These are phyloP conservation scores for Scheffersomyces amazonensis DNA, from an alignment of 805 yeast species.

Conservation along the genomic window DNA sequence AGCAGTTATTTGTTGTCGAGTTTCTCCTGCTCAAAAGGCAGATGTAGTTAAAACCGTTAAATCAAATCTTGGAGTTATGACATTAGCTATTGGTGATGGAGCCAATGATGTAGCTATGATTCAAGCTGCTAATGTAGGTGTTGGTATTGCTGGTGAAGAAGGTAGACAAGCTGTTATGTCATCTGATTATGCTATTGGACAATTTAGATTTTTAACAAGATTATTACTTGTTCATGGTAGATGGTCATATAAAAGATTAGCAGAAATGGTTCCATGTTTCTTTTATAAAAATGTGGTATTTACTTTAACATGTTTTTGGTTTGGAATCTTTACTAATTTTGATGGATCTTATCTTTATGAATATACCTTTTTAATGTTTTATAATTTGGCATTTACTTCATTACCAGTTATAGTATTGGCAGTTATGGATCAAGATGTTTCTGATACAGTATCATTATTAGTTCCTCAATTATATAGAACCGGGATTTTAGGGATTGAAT, in stretches of 20 bases:
- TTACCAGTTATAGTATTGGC: slow-evolving; percentile 74
- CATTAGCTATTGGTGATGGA: slow-evolving; percentile 82
- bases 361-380: slow-evolving; percentile 74
- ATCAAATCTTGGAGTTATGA: slow-evolving; percentile 63
- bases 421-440: slow-evolving; percentile 72
- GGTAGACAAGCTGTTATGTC: slow-evolving; percentile 88
- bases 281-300: slow-evolving; percentile 75
- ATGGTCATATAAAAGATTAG: slow-evolving; percentile 73
- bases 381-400: slow-evolving; percentile 79
- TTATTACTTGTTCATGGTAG: slow-evolving; percentile 77
- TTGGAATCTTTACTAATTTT: slow-evolving; percentile 61
- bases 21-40: slow-evolving; percentile 82
- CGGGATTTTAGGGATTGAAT: slow-evolving; percentile 63
- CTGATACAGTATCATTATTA: slow-evolving; percentile 58
- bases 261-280: slow-evolving; percentile 77
- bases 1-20: slow-evolving; percentile 80
- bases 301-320: slow-evolving; percentile 76
- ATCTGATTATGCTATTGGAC: slow-evolving; percentile 80
- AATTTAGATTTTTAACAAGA: slow-evolving; percentile 65
- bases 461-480: slow-evolving; percentile 70
- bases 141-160: slow-evolving; percentile 85
- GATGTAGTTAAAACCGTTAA: slow-evolving; percentile 68
- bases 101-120: slow-evolving; percentile 89
- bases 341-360: slow-evolving; percentile 79
- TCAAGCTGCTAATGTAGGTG: slow-evolving; percentile 81